Base-by-base conservation (phyloP, 192 early-diverging fungal genomes). In the Radiomyces spectabilis region DNA sequence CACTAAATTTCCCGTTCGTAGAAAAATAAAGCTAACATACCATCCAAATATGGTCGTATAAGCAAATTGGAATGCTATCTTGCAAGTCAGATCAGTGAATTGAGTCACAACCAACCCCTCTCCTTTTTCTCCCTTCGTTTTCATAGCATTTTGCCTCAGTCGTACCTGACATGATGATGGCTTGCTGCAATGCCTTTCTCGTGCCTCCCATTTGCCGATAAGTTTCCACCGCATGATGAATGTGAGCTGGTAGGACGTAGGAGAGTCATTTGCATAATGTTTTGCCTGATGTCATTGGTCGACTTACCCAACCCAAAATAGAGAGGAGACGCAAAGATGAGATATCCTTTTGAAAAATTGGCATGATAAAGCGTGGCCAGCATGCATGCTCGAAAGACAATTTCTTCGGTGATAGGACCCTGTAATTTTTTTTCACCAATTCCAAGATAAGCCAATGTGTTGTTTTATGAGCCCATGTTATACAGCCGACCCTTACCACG, bases 41-140 rank as follows among this genome's bases (percentile, higher is more conserved):
- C 85, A 89, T 16, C 89, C 89, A 73, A 90, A 92, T 4, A 90
- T 16, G 3, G 76, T 84, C 1, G 87, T 92, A 61, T 88, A 92
- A 0, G 50, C 29, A 39, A 92, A 79, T 48, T 90, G 86, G 37
- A 85, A 84, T 0, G 57, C 76, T 73, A 42, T 33, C 5, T 15
- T 29, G 5, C n/a, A n/a, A n/a, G n/a, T n/a, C n/a, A n/a, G n/a
- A n/a, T n/a, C n/a, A n/a, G n/a, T n/a, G n/a, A n/a, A n/a, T n/a
- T n/a, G n/a, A n/a, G n/a, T n/a, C n/a, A n/a, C n/a, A n/a, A n/a
- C n/a, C n/a, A n/a, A n/a, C n/a, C n/a, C n/a, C n/a, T n/a, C n/a
- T n/a, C n/a, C n/a, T n/a, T n/a, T n/a, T n/a, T n/a, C n/a, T n/a
- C n/a, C n/a, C n/a, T 16, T 18, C 4, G 5, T 15, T 1, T 39